Evolutionary conservation across 2,329 filamentous ascomycete species (phyloP), one percentile per base, ranked within the genome.

Genomic region (Pseudomassariella vexata): DNA sequence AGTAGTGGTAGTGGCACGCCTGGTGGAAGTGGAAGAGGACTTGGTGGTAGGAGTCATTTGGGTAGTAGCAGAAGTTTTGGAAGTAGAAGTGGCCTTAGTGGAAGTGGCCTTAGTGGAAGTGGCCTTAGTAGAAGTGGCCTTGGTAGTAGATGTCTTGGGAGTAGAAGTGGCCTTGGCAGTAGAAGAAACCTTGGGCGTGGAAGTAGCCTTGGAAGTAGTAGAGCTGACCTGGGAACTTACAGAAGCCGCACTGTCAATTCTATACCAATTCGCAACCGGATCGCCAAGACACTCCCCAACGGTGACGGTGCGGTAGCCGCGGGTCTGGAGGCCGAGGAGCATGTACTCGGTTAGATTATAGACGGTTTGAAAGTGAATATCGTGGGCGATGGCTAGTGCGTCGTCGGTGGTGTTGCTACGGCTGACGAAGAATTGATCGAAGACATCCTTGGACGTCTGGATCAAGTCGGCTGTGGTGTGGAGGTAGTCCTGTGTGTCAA

Each of bases 401-500:
- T 62, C 47, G 10, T 49, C 51, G 4, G 49, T 32, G 25, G 44
- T 34, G 5, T 56, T 38, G 5, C 42, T 43, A 17, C 30, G 36
- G n/a, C 49, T 49, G 36, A 55, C 45, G 40, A 73, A 63, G 34
- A 63, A 65, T 18, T 57, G 49, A 37, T 63, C 56, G 41, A 77
- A 75, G 39, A 65, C 61, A 24, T 65, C 53, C 50, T 68, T 66
- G 25, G 66, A 55, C 32, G 59, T 62, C 42, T 67, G 59, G 35
- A 69, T 68, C 40, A 56, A 44, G 10, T 42, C 44, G 2, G 70
- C 61, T 7, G 56, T 56, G 35, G 66, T 60, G 42, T 75, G 66
- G 44, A 71, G 58, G 47, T 73, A 79, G 52, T 79, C 76, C 40
- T 76, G 70, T 11, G 76, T 79, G 48, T 80, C 75, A 9, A 79